Evolutionary conservation across 371 early-diverging fungal species (phyloP).

Genomic region (Mycotypha africana): DNA sequence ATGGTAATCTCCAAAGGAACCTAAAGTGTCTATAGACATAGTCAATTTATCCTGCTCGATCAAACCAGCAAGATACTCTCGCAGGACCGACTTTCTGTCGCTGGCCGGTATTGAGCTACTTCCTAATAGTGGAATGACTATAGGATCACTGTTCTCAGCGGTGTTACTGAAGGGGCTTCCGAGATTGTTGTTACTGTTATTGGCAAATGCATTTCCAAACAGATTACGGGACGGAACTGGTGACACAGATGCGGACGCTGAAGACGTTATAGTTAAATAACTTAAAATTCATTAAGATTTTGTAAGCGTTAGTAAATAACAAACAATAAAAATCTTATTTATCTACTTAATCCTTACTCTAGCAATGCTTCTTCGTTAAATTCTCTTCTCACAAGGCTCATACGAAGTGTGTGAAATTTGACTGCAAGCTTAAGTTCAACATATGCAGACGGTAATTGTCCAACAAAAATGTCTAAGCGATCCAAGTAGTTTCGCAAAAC

Average conservation of each 20-base stretch:
- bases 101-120: neutral
- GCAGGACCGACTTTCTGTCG: neutral
- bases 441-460: conserved; percentile 13
- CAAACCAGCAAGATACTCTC: conserved; percentile 20
- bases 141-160: too few species aligned
- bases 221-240: too few species aligned
- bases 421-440: conserved; percentile 14
- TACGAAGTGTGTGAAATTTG: conserved; percentile 16
- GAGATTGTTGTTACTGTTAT: too few species aligned
- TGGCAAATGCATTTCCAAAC: too few species aligned
- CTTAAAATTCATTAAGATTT: too few species aligned
- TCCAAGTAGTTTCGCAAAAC: conserved; percentile 14
- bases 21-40: conserved; percentile 6
- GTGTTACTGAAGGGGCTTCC: too few species aligned
- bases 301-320: too few species aligned
- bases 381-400: conserved; percentile 16
- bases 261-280: too few species aligned
- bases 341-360: conserved; percentile 16
- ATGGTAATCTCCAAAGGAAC: conserved; percentile 13
- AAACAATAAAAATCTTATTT: too few species aligned
- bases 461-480: conserved; percentile 11
- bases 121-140: conserved; percentile 8
- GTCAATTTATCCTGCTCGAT: conserved; percentile 9
- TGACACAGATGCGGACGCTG: neutral
- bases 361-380: conserved; percentile 15